Evolutionary conservation across 805 yeast species (phyloP), one percentile per base, ranked within the genome.

Genomic region (Komagataella kurtzmanii): DNA sequence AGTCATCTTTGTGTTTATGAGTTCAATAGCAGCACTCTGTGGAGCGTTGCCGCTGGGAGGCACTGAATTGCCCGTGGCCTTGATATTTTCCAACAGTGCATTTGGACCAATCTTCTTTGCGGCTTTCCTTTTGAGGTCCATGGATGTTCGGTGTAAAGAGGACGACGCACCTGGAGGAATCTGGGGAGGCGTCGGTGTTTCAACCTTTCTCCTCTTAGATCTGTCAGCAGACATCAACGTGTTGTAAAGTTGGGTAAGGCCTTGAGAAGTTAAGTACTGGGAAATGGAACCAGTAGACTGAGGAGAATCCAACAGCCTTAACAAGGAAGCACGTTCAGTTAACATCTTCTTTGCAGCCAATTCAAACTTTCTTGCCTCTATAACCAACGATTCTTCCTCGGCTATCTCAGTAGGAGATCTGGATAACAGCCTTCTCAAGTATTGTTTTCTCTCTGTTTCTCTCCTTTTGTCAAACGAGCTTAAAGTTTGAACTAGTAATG

Each of bases 341-440:
- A 89, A 74, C 73, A 91, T 85, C 64, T 87, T 85, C 69, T 88
- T 90, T 0, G 97, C 95, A 2, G 95, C 87, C 53, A 88, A 77
- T 62, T 93, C 98, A 55, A 93, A 87, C 56, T 91, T 82, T 49
- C 95, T 78, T 2, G 97, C 95, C 63, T 93, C 99, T 30, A 91
- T 82, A 8, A 93, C 87, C 49, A 93, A 71, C 0, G 96, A 88
- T 64, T 93, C 98, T 63, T 93, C 99, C 68, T 93, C 99, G 0
- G 98, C 98, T 47, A 93, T 87, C 63, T 93, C 99, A 0, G 97
- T 95, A 1, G 99, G 97, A 2, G 91, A 81, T 57, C 99, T 72
- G 44, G 81, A 80, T 46, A 91, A 72, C 44, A 93, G 69, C 54
- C 87, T 79, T 58, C 82, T 83, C 48, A 93, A 67, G 61, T 91